Evolutionary conservation across 352 stramenopile species (phyloP), one percentile per base, ranked within the genome.

Genomic region (Thalassiosira mediterranea): DNA sequence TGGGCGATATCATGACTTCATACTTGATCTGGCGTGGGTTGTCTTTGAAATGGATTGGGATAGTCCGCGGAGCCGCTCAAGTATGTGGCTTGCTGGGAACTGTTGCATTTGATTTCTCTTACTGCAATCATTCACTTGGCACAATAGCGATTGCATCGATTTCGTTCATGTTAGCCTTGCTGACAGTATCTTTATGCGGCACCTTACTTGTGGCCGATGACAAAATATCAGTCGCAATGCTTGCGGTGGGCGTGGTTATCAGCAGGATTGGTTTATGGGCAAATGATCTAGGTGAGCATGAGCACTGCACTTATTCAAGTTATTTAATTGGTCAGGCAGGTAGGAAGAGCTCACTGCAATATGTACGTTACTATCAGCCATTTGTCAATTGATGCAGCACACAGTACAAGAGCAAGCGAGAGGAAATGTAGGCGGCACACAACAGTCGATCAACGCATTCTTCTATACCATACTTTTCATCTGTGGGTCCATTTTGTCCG

Each of bases 1-100:
- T 8, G 10, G 52, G 52, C 15, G 26, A 37, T 1, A 46, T 61
- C 26, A 61, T 61, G 52, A 61, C 52, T 19, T 61, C 52, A 8
- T 61, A 61, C 52, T 25, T 61, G 23, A 61, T 61, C 42, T 47
- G 52, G 28, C 13, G 52, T 25, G 52, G 52, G 42, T n/a, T 61
- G n/a, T 37, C 26, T 21, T 13, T 61, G 52, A 44, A 34, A 4
- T 40, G 31, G 26, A 44, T 61, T 15, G 52, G 52, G 29, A 34
- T 61, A 29, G 29, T 44, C 2, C 23, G 28, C 29, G 52, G 28
- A 23, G 26, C 28, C 8, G 5, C 26, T 26, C 5, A 28, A 42
- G 19, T 61, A 25, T 34, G 21, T 46, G 52, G 26, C 1, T 40
- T 61, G 25, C 10, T 44, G 7, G 52, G 52, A 15, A 61, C 52